Conservation (phyloP, 345 rosid genomes). For the Citrus reticulata region DNA sequence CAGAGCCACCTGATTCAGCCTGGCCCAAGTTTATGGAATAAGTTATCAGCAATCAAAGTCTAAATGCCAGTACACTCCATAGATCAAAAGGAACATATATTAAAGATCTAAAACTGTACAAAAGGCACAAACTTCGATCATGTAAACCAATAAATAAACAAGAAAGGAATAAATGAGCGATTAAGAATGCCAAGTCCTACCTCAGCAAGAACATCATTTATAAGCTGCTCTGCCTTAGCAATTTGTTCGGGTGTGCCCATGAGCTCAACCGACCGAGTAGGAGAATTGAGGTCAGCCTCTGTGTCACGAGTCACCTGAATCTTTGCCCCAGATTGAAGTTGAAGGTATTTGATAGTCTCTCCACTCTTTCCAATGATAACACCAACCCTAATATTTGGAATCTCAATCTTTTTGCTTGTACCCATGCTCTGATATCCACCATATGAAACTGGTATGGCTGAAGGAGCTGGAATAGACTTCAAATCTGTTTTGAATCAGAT, state of each 20-base stretch:
- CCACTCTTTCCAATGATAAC: slow-evolving; percentile 98
- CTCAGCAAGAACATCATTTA: slow-evolving; percentile 89
- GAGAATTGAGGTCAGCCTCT: slow-evolving; percentile 82
- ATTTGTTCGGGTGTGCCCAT: slow-evolving; percentile 83
- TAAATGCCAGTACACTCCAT: neutral
- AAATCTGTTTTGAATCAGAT: slow-evolving; percentile 38
- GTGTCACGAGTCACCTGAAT: slow-evolving; percentile 95
- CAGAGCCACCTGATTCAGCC: slow-evolving; percentile 97
- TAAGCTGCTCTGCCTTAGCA: slow-evolving; percentile 84
- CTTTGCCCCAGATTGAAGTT: slow-evolving; percentile 93
- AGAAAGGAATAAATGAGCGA: neutral
- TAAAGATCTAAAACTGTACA: neutral
- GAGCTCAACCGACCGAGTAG: slow-evolving; percentile 72
- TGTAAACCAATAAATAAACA: neutral
- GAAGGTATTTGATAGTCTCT: slow-evolving; percentile 94
- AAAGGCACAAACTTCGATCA: neutral
- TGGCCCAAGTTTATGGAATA: slow-evolving; percentile 19
- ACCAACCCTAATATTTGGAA: slow-evolving; percentile 94
- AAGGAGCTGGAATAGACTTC: slow-evolving; percentile 46
- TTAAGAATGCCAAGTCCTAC: slow-evolving; percentile 19
- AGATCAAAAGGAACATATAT: neutral
- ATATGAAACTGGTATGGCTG: slow-evolving; percentile 67
- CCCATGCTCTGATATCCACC: slow-evolving; percentile 56
- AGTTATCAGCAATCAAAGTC: neutral
- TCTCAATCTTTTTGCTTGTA: slow-evolving; percentile 79